Percentiles rank a stretch among this genome's conserved stretches.
Evolutionary conservation across 306 rosid species (phyloP).

Genomic region (Vicia villosa): DNA sequence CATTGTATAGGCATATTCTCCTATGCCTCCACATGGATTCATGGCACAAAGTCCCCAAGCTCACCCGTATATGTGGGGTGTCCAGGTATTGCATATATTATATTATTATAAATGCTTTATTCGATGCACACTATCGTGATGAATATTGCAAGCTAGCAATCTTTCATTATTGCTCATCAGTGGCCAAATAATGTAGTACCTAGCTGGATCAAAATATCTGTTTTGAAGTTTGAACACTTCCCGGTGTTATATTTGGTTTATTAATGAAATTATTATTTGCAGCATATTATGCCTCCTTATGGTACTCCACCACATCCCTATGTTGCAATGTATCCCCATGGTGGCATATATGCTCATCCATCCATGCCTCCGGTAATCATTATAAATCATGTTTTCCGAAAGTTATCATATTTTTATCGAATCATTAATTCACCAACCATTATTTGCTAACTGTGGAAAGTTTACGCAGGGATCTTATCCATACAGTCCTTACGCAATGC

Average conservation of each 20-base stretch:
- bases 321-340: constrained; percentile 94
- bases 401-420: constrained; percentile 34
- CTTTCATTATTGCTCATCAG: too few species aligned
- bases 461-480: constrained; percentile 90
- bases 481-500: constrained; percentile 89
- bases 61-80: constrained; percentile 99
- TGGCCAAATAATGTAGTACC: too few species aligned
- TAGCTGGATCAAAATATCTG: constrained; percentile 25
- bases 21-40: constrained; percentile 92
- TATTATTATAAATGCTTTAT: too few species aligned
- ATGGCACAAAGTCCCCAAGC: constrained; percentile 93
- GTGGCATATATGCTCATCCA: constrained; percentile 98
- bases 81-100: constrained; percentile 64
- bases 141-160: too few species aligned
- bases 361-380: constrained; percentile 90
- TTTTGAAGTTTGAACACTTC: constrained; percentile 20
- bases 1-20: constrained; percentile 84
- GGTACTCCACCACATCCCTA: constrained; percentile 98
- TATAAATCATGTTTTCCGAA: constrained; percentile 38
- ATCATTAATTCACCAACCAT: constrained; percentile 28
- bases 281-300: constrained; percentile 98
- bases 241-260: constrained; percentile 15
- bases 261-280: constrained; percentile 46
- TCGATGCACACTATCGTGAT: too few species aligned
- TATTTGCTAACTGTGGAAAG: not conserved